A percentile compares a stretch with the other conserved stretches of the same genome.
Conservation (phyloP, 2,329 filamentous ascomycete species). For the Pyrenophora seminiperda region DNA sequence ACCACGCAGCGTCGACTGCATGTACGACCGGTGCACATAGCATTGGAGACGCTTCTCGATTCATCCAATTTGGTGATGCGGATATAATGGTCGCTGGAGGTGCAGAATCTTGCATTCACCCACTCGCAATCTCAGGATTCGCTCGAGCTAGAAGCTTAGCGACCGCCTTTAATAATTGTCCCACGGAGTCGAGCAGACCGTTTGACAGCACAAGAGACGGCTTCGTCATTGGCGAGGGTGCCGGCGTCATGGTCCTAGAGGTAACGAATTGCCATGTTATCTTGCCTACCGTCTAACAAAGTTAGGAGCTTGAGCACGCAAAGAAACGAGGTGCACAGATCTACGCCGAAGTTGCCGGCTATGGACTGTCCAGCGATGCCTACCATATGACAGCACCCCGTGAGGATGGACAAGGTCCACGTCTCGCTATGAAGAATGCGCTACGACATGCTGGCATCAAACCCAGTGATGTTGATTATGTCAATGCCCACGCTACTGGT, state of each 20-base stretch:
- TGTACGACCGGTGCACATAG: slow-evolving; percentile 97
- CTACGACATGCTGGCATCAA: slow-evolving; percentile 72
- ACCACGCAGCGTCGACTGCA: slow-evolving; percentile 90
- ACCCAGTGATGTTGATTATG: slow-evolving; percentile 78
- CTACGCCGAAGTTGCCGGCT: slow-evolving; percentile 87
- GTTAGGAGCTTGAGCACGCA: slow-evolving; percentile 80
- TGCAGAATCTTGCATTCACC: slow-evolving; percentile 93
- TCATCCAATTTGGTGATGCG: slow-evolving; percentile 89
- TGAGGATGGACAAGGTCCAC: slow-evolving; percentile 80
- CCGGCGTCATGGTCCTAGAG: slow-evolving; percentile 85
- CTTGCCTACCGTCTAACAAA: slow-evolving; percentile 6
- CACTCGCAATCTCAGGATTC: slow-evolving; percentile 89
- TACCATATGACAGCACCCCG: slow-evolving; percentile 91
- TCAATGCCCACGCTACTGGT: slow-evolving; percentile 94
- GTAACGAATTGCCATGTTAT: slow-evolving; percentile 41
- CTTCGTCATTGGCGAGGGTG: slow-evolving; percentile 92
- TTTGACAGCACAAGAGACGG: slow-evolving; percentile 82
- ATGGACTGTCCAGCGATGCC: slow-evolving; percentile 89
- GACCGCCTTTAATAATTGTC: slow-evolving; percentile 76
- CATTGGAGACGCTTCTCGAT: slow-evolving; percentile 89
- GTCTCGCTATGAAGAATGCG: slow-evolving; percentile 82
- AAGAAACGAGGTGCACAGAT: slow-evolving; percentile 76
- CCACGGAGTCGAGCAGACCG: slow-evolving; percentile 75
- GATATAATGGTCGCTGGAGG: slow-evolving; percentile 97
- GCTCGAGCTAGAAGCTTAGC: slow-evolving; percentile 84